A percentile compares a stretch with the other conserved stretches of the same genome.
phyloP scores from a whole-genome alignment of 2,329 filamentous ascomycete genomes.

The Blastomyces silverae region DNA sequence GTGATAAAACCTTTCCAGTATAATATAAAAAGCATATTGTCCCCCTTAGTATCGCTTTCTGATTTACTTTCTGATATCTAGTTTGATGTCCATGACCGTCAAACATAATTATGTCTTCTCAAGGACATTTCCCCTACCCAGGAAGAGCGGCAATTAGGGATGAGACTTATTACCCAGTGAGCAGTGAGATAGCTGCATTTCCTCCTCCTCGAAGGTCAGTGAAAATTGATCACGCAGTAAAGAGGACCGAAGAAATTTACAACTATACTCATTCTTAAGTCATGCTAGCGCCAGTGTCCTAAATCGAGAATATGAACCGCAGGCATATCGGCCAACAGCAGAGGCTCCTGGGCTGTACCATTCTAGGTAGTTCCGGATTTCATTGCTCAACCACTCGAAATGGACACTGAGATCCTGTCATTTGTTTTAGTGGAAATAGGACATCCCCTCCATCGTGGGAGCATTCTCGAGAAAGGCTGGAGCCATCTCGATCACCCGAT shows the following conservation, averaged over 20 bases:
- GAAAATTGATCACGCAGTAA: constrained; percentile 4
- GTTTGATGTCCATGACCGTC: constrained; percentile 13
- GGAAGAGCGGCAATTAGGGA: constrained; percentile 16
- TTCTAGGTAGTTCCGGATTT: constrained; percentile 14
- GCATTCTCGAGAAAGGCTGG: constrained; percentile 16
- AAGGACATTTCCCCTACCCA: constrained; percentile 19
- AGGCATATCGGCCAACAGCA: constrained; percentile 13
- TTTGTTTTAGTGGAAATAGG: constrained; percentile 16
- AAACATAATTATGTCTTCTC: constrained; percentile 19
- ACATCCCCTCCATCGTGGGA: constrained; percentile 17
- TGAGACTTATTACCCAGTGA: constrained; percentile 17
- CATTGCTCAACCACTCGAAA: constrained; percentile 3
- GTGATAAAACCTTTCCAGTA: neutral
- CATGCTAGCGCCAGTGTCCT: constrained; percentile 16
- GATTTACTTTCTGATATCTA: constrained; percentile 1
- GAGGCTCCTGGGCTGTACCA: constrained; percentile 14
- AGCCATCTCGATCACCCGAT: constrained; percentile 22
- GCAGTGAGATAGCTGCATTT: constrained; percentile 17
- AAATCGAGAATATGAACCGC: constrained; percentile 15
- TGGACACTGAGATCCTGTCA: constrained; percentile 12
- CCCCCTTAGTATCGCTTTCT: neutral
- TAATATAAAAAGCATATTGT: constrained; percentile 12
- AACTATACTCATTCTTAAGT: constrained; percentile 16
- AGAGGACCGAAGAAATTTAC: neutral
- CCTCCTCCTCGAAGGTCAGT: constrained; percentile 22